Conservation (phyloP, 371 early-diverging fungal genomes). For the Zopfochytrium polystomum region DNA sequence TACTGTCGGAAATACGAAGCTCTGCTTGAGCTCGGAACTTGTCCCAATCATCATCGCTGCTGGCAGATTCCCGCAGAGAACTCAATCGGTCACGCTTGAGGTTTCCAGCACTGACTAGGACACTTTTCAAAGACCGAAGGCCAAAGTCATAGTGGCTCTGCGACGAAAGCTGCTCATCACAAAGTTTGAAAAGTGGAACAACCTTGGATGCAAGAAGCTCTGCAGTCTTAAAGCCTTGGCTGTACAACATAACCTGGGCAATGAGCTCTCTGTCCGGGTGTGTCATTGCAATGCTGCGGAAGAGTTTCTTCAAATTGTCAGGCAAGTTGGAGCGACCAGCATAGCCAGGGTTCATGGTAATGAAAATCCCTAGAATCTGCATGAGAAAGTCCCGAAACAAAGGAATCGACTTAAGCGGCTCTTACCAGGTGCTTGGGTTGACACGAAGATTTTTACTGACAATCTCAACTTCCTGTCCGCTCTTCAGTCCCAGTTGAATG, state of each 20-base stretch:
- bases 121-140: slow-evolving; percentile 97
- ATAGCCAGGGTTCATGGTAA: slow-evolving; percentile 99
- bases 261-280: slow-evolving; percentile 96
- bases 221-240: slow-evolving; percentile 97
- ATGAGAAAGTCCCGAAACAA: slow-evolving; percentile 3
- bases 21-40: slow-evolving; percentile 1
- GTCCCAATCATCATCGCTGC: slow-evolving; percentile 7
- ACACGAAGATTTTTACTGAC: slow-evolving; percentile 85
- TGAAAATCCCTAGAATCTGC: slow-evolving; percentile 76
- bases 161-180: slow-evolving; percentile 87
- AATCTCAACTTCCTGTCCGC: slow-evolving; percentile 80
- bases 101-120: slow-evolving; percentile 95
- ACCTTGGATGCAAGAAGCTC: slow-evolving; percentile 92
- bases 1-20: slow-evolving; percentile 59
- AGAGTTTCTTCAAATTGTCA: slow-evolving; percentile 96
- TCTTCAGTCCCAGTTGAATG: slow-evolving; percentile 91
- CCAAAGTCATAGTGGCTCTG: slow-evolving; percentile 98
- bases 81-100: slow-evolving; percentile 87
- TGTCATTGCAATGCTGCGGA: slow-evolving; percentile 98
- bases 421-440: slow-evolving; percentile 81
- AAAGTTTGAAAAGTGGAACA: slow-evolving; percentile 93
- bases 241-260: slow-evolving; percentile 98
- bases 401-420: neutral
- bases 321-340: slow-evolving; percentile 98
- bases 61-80: slow-evolving; percentile 35